Evolutionary conservation across 1,139 yeast genomes (phyloP), one percentile per base, ranked within the genome.

Genomic region (Suhomyces maxii): DNA sequence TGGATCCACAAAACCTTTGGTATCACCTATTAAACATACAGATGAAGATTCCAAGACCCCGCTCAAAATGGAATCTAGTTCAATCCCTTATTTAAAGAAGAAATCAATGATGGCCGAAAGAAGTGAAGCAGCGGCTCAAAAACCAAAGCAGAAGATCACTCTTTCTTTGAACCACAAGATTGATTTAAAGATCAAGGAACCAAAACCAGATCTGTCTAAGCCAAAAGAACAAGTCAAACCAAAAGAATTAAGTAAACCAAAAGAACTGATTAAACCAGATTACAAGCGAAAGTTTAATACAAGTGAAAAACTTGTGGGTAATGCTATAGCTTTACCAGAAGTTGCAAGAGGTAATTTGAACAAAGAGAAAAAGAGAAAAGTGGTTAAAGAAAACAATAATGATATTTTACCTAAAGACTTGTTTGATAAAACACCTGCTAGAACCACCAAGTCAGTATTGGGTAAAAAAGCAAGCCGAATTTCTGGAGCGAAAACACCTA

Each of bases 251-350:
- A 8, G 25, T 1, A 37, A 32, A 37, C n/a, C 30, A 8, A 11
- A 30, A 11, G 39, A 37, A 31, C 8, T 9, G 12, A n/a, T 25
- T 3, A 37, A 32, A 9, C 5, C 31, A 8, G 34, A 34, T 6
- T 3, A 26, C 18, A 34, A 18, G 26, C 34, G 18, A 18, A 28
- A 28, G 18, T 13, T 26, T 11, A 33, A 33, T 30, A 31, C 34
- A 39, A 8, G 32, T 2, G 18, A 32, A 31, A 34, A 36, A 26
- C 26, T 35, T 39, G 46, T 55, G 6, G 69, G 70, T 1, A 69
- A 69, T 51, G 68, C 69, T 1, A 61, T 68, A 8, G 69, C 73
- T 0, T 54, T 68, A 26, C 73, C 74, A 1, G 74, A 68, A 18
- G 72, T 67, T 1, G 73, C 73, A 4, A 55, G 73, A 36, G 68